These are phyloP conservation scores for Claviceps sp. DNA, from an alignment of 2,329 filamentous ascomycete species.

Conservation along the genomic window DNA sequence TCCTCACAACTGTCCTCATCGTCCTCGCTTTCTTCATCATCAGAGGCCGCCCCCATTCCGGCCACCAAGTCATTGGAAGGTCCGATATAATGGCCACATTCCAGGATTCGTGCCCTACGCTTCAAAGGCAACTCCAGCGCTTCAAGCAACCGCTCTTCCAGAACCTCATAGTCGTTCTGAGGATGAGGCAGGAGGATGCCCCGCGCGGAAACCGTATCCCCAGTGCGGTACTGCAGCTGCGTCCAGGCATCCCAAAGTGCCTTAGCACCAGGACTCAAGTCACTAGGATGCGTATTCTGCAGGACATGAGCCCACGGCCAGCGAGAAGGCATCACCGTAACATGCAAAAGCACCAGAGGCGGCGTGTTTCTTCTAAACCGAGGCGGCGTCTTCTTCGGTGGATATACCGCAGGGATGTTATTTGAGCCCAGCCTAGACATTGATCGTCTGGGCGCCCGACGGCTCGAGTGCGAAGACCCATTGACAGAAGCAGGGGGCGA, in stretches of 20 bases:
- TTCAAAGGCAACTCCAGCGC: constrained; percentile 55
- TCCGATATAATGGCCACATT: constrained; percentile 64
- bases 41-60: constrained; percentile 4
- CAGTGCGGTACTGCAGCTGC: constrained; percentile 54
- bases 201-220: constrained; percentile 59
- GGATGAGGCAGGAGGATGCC: constrained; percentile 68
- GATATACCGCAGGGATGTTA: constrained; percentile 35
- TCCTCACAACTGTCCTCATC: constrained; percentile 31
- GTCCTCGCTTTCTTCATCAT: constrained; percentile 30
- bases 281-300: constrained; percentile 25
- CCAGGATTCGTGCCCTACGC: constrained; percentile 53
- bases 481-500: constrained; percentile 47
- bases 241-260: constrained; percentile 49
- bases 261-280: constrained; percentile 33
- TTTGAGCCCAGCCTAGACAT: constrained; percentile 46
- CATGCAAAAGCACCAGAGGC: constrained; percentile 65
- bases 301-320: constrained; percentile 49
- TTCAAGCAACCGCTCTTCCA: constrained; percentile 66
- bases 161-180: constrained; percentile 63
- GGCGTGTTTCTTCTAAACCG: constrained; percentile 43
- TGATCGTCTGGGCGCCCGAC: constrained; percentile 32
- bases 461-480: constrained; percentile 41
- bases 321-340: constrained; percentile 58
- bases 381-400: constrained; percentile 43
- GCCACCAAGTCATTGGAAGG: constrained; percentile 37